These are phyloP conservation scores for Clavariopsis aquatica DNA, from an alignment of 495 filamentous ascomycete genomes.

Conservation along the genomic window DNA sequence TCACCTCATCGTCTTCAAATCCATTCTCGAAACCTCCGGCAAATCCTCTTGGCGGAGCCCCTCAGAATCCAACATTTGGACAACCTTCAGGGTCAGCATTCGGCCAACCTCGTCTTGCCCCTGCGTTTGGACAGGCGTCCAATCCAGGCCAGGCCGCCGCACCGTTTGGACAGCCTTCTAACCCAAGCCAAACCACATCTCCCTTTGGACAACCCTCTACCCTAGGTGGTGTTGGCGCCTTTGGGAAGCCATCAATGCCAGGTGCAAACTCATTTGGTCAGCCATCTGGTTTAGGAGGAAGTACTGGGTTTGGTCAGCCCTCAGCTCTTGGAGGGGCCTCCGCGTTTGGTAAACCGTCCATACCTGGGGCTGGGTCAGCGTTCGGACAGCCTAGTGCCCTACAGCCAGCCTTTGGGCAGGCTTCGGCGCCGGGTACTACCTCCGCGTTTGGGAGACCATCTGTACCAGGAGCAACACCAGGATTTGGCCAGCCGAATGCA, in stretches of 20 bases:
- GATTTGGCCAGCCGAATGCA: slow-evolving; percentile 23
- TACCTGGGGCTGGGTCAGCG: slow-evolving; percentile 18
- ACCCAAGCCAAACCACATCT: slow-evolving; percentile 10
- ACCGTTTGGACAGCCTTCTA: slow-evolving; percentile 28
- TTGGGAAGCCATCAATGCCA: slow-evolving; percentile 30
- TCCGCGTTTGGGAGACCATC: slow-evolving; percentile 36
- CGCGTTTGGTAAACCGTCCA: slow-evolving; percentile 36
- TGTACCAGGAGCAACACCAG: slow-evolving; percentile 18
- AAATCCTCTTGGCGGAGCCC: slow-evolving; percentile 37
- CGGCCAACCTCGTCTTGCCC: slow-evolving; percentile 7
- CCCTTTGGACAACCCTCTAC: slow-evolving; percentile 38
- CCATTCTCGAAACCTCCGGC: slow-evolving; percentile 39
- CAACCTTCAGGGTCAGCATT: slow-evolving; percentile 30
- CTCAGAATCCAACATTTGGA: slow-evolving; percentile 40
- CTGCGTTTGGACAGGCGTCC: slow-evolving; percentile 24
- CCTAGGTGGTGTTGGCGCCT: slow-evolving; percentile 12
- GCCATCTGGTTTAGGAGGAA: slow-evolving; percentile 13
- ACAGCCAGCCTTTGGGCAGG: slow-evolving; percentile 30
- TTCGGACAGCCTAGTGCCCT: slow-evolving; percentile 32
- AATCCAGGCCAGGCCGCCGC: slow-evolving; percentile 13
- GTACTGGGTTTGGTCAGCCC: slow-evolving; percentile 33
- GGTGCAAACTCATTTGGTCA: slow-evolving; percentile 31
- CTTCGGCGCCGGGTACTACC: slow-evolving; percentile 17
- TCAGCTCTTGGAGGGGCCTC: slow-evolving; percentile 21
- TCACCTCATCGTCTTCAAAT: slow-evolving; percentile 3